Evolutionary conservation across 352 stramenopile genomes (phyloP), one percentile per base, ranked within the genome.

Genomic region (Phytophthora syringae): DNA sequence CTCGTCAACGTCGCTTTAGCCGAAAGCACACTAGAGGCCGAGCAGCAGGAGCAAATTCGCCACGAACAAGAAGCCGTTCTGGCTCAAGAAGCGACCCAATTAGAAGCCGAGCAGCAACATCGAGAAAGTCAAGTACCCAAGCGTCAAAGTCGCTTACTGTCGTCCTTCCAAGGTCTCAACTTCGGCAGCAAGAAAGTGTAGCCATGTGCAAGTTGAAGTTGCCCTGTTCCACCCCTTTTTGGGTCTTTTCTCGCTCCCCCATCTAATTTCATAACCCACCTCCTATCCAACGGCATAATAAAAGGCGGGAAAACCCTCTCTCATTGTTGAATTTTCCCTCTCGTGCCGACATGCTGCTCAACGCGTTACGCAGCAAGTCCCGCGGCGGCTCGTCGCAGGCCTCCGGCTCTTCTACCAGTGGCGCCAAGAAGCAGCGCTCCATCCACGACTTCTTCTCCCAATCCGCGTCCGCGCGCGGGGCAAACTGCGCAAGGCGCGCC

Each of bases 371-470:
- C 13, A 78, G 27, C 52, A 85, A 85, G 64, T 30, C 68, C 24
- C 68, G 62, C 40, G 32, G 55, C 52, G 15, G n/a, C 36, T 15
- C 39, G 48, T 32, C 65, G 47, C 49, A 59, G 45, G 7, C 43
- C 15, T 43, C 49, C 30, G 34, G 34, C 34, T 4, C 34, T 40
- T 40, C 34, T 11, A 27, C 9, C 22, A 45, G 39, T 4, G n/a
- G 48, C 5, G 52, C 67, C 58, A 92, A 92, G 75, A 94, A 92
- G 63, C 87, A 95, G 72, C 85, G 87, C 25, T 93, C 84, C 11
- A 90, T 95, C 60, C 84, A 92, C 69, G 87, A 95, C 54, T 95
- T 93, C 59, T 95, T 95, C 62, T 76, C 78, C 3, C 80, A 89
- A 71, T 52, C 60, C 5, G 21, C 16, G 28, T 32, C 7, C 18